Conservation (phyloP, 257 asterid species). For the Euphrasia confusa region DNA sequence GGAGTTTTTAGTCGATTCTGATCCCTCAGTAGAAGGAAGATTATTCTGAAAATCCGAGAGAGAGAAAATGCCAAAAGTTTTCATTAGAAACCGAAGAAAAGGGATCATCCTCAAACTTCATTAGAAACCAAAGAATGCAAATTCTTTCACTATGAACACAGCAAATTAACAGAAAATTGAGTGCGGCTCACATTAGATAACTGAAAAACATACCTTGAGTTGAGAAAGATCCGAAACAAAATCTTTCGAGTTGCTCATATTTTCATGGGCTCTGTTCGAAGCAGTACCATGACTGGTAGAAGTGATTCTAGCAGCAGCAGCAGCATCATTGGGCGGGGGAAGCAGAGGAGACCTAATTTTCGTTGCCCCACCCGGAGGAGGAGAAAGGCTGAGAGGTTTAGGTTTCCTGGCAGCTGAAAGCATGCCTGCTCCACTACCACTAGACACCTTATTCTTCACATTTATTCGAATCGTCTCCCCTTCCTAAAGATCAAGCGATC, state of each 20-base stretch:
- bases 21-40: constrained; percentile 64
- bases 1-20: constrained; percentile 55
- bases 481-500: constrained; percentile 47
- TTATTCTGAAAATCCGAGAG: constrained; percentile 49
- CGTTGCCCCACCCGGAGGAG: constrained; percentile 64
- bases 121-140: not conserved
- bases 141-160: not conserved
- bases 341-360: constrained; percentile 88
- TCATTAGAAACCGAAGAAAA: not conserved
- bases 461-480: constrained; percentile 93
- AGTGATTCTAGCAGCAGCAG: constrained; percentile 37
- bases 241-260: constrained; percentile 43
- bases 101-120: not conserved
- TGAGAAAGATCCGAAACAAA: constrained; percentile 72
- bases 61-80: constrained; percentile 13
- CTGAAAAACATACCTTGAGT: constrained; percentile 55
- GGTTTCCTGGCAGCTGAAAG: constrained; percentile 73
- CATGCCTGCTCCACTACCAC: constrained; percentile 68
- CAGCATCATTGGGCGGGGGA: constrained; percentile 90
- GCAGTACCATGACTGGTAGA: constrained; percentile 28
- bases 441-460: constrained; percentile 72
- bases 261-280: constrained; percentile 39
- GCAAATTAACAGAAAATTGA: not conserved
- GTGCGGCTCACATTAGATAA: not conserved
- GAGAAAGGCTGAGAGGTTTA: constrained; percentile 62